These are phyloP conservation scores for Actinomortierella ambigua DNA, from an alignment of 371 early-diverging fungal species.

Conservation along the genomic window DNA sequence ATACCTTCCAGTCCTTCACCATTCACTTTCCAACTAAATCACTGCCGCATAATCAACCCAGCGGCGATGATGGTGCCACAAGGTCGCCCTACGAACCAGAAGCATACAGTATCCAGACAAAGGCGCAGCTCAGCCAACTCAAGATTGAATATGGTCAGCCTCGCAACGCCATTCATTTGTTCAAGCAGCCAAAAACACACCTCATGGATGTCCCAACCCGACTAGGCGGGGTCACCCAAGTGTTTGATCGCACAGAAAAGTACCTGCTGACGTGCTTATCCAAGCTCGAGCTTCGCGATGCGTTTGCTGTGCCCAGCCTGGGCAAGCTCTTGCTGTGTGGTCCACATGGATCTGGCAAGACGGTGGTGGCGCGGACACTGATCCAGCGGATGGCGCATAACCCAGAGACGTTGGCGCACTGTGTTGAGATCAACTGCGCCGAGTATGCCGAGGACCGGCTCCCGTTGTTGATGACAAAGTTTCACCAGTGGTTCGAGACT, in stretches of 20 bases:
- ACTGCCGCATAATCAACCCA: conserved; percentile 32
- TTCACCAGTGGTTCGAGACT: conserved; percentile 69
- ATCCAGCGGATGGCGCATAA: conserved; percentile 49
- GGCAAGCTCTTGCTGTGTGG: conserved; percentile 86
- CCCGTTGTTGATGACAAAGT: conserved; percentile 64
- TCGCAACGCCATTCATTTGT: conserved; percentile 22
- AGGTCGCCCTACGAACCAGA: conserved; percentile 39
- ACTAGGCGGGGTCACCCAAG: conserved; percentile 58
- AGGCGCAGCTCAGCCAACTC: conserved; percentile 40
- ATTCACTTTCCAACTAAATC: conserved; percentile 30
- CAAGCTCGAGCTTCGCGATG: conserved; percentile 51
- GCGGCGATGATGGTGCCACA: conserved; percentile 17
- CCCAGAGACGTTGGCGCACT: conserved; percentile 57
- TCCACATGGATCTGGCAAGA: conserved; percentile 88
- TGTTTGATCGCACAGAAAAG: conserved; percentile 51
- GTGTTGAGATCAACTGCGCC: conserved; percentile 66
- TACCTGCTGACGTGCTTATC: conserved; percentile 60
- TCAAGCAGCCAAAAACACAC: conserved; percentile 28
- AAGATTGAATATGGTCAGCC: conserved; percentile 53
- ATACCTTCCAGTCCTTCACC: conserved; percentile 20
- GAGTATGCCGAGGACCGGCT: conserved; percentile 67
- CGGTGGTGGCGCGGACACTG: conserved; percentile 65
- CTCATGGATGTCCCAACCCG: conserved; percentile 27
- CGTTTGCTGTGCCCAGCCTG: conserved; percentile 55
- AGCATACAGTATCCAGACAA: conserved; percentile 42